These are phyloP conservation scores for Xylaria sp. DNA, from an alignment of 2,329 filamentous ascomycete species.

Conservation along the genomic window DNA sequence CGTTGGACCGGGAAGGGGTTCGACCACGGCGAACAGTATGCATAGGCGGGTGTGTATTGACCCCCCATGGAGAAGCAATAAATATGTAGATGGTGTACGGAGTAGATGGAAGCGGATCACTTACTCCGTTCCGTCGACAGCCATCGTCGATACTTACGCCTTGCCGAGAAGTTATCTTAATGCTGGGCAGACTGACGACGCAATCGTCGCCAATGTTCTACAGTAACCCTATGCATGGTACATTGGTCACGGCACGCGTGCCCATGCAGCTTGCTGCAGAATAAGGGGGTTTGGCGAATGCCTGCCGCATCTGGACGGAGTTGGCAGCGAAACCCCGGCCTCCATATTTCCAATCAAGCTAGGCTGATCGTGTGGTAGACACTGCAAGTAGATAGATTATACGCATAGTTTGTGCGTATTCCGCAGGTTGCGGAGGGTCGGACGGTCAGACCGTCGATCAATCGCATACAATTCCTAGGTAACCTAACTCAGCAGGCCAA, in stretches of 20 bases:
- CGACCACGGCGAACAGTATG: not conserved
- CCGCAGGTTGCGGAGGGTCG: slow-evolving; percentile 28
- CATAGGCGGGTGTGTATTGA: not conserved
- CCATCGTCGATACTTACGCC: not conserved
- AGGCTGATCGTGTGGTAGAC: too few species aligned
- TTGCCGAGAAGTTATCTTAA: not conserved
- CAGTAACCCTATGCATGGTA: not conserved
- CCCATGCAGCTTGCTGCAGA: slow-evolving; percentile 12
- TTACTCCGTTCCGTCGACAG: slow-evolving; percentile 1
- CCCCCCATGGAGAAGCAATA: not conserved
- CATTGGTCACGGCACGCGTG: slow-evolving; percentile 9
- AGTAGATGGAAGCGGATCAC: not conserved
- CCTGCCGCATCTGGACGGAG: slow-evolving; percentile 8
- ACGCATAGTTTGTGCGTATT: slow-evolving; percentile 25
- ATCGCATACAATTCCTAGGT: not conserved
- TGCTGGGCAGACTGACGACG: not conserved
- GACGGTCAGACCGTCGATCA: slow-evolving; percentile 11
- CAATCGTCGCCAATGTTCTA: not conserved
- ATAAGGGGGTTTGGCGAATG: slow-evolving; percentile 1
- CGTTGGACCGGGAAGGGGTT: not conserved
- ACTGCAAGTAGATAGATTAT: not conserved
- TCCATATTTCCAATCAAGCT: slow-evolving; percentile 9
- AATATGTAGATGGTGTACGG: not conserved
- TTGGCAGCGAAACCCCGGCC: not conserved
- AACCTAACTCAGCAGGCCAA: slow-evolving; percentile 13